Evolutionary conservation across 2,329 filamentous ascomycete genomes (phyloP).

Genomic region (Aureobasidium sp.): DNA sequence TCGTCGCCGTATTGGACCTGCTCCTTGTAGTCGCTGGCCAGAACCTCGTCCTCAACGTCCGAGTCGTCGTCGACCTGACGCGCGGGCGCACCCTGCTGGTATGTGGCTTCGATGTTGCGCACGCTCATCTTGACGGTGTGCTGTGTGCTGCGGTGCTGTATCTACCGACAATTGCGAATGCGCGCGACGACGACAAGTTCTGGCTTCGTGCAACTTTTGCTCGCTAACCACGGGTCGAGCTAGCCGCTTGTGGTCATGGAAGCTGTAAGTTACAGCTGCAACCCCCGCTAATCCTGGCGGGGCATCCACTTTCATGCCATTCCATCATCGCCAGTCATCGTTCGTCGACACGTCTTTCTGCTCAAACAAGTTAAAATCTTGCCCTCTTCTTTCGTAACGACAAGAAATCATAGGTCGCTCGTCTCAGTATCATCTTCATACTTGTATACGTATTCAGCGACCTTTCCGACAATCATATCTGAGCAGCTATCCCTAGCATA

Average conservation of each 20-base stretch:
- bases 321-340: constrained; percentile 7
- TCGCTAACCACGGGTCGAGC: background rate
- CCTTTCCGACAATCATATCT: background rate
- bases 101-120: constrained; percentile 29
- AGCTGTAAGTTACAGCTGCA: background rate
- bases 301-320: background rate
- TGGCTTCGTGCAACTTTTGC: constrained; percentile 15
- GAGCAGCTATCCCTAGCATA: too few species aligned
- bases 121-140: constrained; percentile 28
- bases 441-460: background rate
- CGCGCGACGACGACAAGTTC: constrained; percentile 10
- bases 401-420: background rate
- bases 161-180: background rate
- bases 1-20: constrained; percentile 86
- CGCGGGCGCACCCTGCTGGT: constrained; percentile 36
- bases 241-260: background rate
- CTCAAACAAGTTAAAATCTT: background rate
- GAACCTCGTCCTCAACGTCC: constrained; percentile 90
- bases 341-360: background rate
- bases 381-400: too few species aligned
- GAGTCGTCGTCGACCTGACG: constrained; percentile 52
- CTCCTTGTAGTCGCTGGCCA: constrained; percentile 93
- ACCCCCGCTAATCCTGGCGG: background rate
- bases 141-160: background rate
- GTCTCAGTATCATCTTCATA: background rate